Evolutionary conservation across 352 stramenopile genomes (phyloP), one percentile per base, ranked within the genome.

Genomic region (Blastocystis sp.): DNA sequence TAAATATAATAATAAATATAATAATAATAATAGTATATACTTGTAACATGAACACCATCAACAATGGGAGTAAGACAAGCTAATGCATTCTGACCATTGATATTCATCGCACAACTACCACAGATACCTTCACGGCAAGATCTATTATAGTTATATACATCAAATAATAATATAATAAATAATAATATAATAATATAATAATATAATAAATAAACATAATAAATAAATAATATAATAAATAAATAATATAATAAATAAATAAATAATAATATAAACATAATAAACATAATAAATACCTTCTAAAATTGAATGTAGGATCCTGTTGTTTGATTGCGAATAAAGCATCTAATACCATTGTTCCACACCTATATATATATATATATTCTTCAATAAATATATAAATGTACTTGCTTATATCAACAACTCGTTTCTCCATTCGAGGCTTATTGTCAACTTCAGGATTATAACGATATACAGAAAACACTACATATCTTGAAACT

Each of bases 321-420:
- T 94, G 82, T 66, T 98, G 88, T 77, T 98, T 98, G 68, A 98
- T 98, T 77, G 97, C 97, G 55, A 98, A 77, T n/a, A 98, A 73
- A 18, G 87, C 91, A 70, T 98, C 91, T 46, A 98, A 72, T 39
- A 98, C 84, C 91, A 98, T 98, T 27, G 90, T 89, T 11, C 91
- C 91, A 64, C 89, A 88, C n/a, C n/a, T n/a, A n/a, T n/a, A n/a
- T n/a, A n/a, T n/a, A n/a, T n/a, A n/a, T n/a, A n/a, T n/a, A n/a
- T n/a, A n/a, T n/a, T n/a, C n/a, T n/a, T n/a, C n/a, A n/a, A n/a
- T n/a, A n/a, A n/a, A n/a, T n/a, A n/a, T n/a, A n/a, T n/a, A n/a
- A n/a, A n/a, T n/a, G n/a, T 54, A 62, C 52, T 62, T 9, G 10
- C 3, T 27, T 10, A 48, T 6, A 34, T 62, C 37, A 13, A 62